These are phyloP conservation scores for Botrytis paeoniae DNA, from an alignment of 2,329 filamentous ascomycete species.

Conservation along the genomic window DNA sequence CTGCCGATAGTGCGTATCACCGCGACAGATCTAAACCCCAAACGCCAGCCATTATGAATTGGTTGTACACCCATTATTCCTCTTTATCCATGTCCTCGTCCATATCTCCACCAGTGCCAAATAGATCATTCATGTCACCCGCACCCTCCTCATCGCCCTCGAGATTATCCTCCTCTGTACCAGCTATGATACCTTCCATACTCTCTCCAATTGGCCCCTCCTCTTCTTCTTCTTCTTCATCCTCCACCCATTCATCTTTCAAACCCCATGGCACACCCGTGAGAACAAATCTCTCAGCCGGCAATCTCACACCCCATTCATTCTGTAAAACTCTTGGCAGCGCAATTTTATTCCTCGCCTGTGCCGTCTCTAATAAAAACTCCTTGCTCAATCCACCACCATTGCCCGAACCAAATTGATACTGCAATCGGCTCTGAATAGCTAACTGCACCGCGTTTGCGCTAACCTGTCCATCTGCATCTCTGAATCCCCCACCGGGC, in stretches of 20 bases:
- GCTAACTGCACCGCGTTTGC: constrained; percentile 70
- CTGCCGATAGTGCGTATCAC: constrained; percentile 1
- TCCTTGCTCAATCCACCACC: constrained; percentile 63
- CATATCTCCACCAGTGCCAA: constrained; percentile 39
- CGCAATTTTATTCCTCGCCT: constrained; percentile 64
- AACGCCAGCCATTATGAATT: constrained; percentile 26
- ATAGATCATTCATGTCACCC: constrained; percentile 20
- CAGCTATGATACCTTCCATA: constrained; percentile 39
- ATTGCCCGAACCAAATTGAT: constrained; percentile 60
- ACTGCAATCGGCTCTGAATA: constrained; percentile 64
- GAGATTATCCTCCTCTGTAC: constrained; percentile 39
- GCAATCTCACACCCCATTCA: constrained; percentile 66
- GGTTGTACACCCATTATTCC: constrained; percentile 36
- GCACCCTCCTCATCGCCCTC: constrained; percentile 30
- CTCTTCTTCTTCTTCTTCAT: constrained; percentile 45
- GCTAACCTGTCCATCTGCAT: constrained; percentile 47
- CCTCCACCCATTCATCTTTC: constrained; percentile 55
- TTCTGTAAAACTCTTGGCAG: constrained; percentile 61
- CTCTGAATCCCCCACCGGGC: constrained; percentile 33
- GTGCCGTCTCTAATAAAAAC: constrained; percentile 71
- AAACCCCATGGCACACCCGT: constrained; percentile 64
- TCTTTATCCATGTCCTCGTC: constrained; percentile 42
- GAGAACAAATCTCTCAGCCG: constrained; percentile 66
- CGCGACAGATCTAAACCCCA: neutral
- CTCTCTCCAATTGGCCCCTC: constrained; percentile 38